phyloP scores from a whole-genome alignment of 1,284 basidiomycete genomes.

The Bjerkandera adusta region DNA sequence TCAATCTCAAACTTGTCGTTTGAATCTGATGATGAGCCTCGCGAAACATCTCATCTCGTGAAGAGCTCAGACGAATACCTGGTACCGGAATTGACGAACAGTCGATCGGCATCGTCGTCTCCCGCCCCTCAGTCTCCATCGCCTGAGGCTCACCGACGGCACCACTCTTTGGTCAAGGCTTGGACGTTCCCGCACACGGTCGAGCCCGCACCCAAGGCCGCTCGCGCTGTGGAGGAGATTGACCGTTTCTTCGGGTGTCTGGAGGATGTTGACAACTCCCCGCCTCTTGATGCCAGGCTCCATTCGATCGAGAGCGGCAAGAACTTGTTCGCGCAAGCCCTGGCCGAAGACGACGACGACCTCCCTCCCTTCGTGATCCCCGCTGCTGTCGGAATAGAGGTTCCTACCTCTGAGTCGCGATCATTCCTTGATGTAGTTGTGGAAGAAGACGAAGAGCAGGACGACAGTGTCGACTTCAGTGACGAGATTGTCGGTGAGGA shows the following conservation, averaged over 20 bases:
- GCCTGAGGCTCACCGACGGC: slow-evolving; percentile 32
- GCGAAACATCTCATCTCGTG: slow-evolving; percentile 32
- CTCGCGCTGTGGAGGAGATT: slow-evolving; percentile 39
- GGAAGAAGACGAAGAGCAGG: slow-evolving; percentile 45
- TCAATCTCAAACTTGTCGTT: slow-evolving; percentile 45
- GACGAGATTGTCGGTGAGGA: slow-evolving; percentile 45
- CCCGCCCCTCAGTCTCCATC: slow-evolving; percentile 31
- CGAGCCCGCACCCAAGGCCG: slow-evolving; percentile 22
- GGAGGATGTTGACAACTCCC: slow-evolving; percentile 54
- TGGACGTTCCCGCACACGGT: slow-evolving; percentile 67
- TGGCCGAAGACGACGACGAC: slow-evolving; percentile 43
- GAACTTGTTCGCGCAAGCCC: slow-evolving; percentile 51
- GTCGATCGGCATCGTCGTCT: slow-evolving; percentile 28
- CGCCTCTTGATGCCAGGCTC: slow-evolving; percentile 32
- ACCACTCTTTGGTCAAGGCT: slow-evolving; percentile 53
- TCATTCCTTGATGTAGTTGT: slow-evolving; percentile 37
- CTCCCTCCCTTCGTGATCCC: slow-evolving; percentile 50
- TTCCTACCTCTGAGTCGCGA: slow-evolving; percentile 27
- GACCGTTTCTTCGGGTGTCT: slow-evolving; percentile 77
- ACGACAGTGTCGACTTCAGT: slow-evolving; percentile 37
- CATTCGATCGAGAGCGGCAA: slow-evolving; percentile 52
- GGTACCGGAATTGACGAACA: slow-evolving; percentile 21
- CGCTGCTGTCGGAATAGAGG: slow-evolving; percentile 49
- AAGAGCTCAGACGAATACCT: slow-evolving; percentile 18
- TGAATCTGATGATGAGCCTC: slow-evolving; percentile 50